Evolutionary conservation across 495 filamentous ascomycete genomes (phyloP).

Genomic region (Lophiostoma macrostomum): DNA sequence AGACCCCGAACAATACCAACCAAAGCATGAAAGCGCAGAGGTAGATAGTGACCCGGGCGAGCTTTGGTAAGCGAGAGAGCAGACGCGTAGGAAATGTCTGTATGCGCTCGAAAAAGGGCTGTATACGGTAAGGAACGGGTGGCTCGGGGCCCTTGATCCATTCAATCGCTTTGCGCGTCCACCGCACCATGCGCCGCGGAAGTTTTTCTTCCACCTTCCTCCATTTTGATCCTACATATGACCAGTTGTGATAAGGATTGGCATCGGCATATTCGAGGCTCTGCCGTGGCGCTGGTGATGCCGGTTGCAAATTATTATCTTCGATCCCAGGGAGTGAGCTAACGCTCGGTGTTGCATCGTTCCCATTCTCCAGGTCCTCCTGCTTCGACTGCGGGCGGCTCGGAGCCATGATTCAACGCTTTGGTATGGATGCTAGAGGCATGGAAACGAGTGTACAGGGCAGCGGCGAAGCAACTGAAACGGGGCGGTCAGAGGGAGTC

Average conservation of each 20-base stretch:
- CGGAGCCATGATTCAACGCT: conserved; percentile 2
- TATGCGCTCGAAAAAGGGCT: conserved; percentile 19
- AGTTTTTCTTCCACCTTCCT: not conserved
- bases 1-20: conserved; percentile 11
- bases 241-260: not conserved
- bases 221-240: not conserved
- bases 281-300: not conserved
- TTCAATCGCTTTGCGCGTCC: not conserved
- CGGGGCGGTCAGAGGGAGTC: too few species aligned
- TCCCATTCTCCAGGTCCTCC: not conserved
- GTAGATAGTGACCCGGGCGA: not conserved
- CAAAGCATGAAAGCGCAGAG: conserved; percentile 10
- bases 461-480: too few species aligned
- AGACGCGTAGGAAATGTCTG: conserved; percentile 15
- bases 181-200: conserved; percentile 1
- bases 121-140: conserved; percentile 5
- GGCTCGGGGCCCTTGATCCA: conserved; percentile 24
- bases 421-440: too few species aligned
- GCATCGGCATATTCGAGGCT: not conserved
- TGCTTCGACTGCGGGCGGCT: not conserved
- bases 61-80: conserved; percentile 8
- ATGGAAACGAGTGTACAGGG: too few species aligned
- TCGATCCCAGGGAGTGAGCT: not conserved
- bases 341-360: not conserved
- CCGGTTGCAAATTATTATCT: not conserved